A percentile compares a stretch with the other conserved stretches of the same genome.
These are phyloP conservation scores for Neltuma alba DNA, from an alignment of 306 rosid species.

Conservation along the genomic window DNA sequence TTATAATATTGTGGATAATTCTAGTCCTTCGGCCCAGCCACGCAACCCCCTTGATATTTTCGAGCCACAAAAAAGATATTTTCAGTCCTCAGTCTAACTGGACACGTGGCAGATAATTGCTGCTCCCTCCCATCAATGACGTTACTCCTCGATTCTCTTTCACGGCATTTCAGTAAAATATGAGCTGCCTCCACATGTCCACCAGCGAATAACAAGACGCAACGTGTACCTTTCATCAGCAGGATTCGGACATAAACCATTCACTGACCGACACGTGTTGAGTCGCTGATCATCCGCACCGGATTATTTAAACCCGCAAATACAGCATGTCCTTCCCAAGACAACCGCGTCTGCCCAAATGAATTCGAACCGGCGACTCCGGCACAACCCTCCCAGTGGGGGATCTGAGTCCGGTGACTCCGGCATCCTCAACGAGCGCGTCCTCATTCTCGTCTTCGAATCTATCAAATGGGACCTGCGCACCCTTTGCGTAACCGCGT, in stretches of 20 bases:
- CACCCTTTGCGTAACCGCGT: constrained; percentile 48
- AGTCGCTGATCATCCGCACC: fast-evolving
- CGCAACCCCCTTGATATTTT: constrained; percentile 43
- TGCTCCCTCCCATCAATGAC: constrained; percentile 1
- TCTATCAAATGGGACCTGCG: constrained; percentile 56
- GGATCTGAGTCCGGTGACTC: constrained; percentile 39
- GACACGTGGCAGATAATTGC: constrained; percentile 38
- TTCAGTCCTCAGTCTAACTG: not conserved
- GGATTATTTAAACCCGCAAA: not conserved
- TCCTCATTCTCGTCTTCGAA: constrained; percentile 51
- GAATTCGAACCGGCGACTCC: constrained; percentile 38
- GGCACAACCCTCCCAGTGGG: constrained; percentile 31
- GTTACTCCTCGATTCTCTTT: constrained; percentile 30
- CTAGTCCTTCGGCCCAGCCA: constrained; percentile 22
- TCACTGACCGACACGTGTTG: not conserved
- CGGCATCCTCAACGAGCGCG: constrained; percentile 53
- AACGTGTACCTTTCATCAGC: not conserved
- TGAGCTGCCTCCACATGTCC: constrained; percentile 34
- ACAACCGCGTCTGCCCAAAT: constrained; percentile 15
- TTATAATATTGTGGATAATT: constrained; percentile 3
- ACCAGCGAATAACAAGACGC: not conserved
- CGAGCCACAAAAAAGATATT: constrained; percentile 33
- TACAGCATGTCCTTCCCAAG: not conserved
- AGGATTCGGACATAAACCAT: not conserved
- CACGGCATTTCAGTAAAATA: constrained; percentile 11